phyloP scores from a whole-genome alignment of 495 filamentous ascomycete species.

The Annulohypoxylon bovei region DNA sequence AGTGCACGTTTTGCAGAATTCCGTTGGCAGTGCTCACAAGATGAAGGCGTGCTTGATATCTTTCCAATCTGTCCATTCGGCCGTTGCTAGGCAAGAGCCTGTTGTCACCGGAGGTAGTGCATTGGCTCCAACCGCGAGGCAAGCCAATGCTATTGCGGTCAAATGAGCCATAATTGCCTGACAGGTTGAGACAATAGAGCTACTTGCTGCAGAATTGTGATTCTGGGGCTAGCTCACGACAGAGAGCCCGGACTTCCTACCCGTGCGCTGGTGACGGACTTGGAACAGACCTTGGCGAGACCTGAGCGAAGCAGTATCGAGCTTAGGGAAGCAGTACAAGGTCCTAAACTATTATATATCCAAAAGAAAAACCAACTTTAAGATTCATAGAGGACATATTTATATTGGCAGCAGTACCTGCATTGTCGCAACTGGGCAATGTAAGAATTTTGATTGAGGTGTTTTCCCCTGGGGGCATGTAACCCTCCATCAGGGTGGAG shows the following conservation, averaged over 20 bases:
- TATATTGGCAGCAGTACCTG: background rate
- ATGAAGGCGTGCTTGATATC: conserved; percentile 62
- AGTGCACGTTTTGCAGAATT: conserved; percentile 12
- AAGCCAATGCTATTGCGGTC: background rate
- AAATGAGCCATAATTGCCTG: conserved; percentile 17
- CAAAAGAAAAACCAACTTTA: conserved; percentile 11
- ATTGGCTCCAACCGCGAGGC: conserved; percentile 25
- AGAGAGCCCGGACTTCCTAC: background rate
- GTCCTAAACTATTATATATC: conserved; percentile 16
- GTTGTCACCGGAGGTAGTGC: conserved; percentile 24
- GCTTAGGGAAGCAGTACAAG: background rate
- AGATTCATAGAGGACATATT: conserved; percentile 8
- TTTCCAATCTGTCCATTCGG: conserved; percentile 58
- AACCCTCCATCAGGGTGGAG: conserved; percentile 11
- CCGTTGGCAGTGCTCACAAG: conserved; percentile 52
- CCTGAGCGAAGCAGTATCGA: conserved; percentile 4
- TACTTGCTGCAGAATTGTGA: background rate
- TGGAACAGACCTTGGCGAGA: conserved; percentile 11
- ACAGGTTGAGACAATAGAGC: background rate
- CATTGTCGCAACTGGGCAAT: background rate
- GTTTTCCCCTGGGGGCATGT: conserved; percentile 5
- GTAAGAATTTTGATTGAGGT: background rate
- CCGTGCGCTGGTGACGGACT: background rate
- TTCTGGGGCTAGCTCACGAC: background rate
- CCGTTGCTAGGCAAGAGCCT: conserved; percentile 33